Conservation (phyloP, 2,329 filamentous ascomycete species). For the Myotisia sp. region DNA sequence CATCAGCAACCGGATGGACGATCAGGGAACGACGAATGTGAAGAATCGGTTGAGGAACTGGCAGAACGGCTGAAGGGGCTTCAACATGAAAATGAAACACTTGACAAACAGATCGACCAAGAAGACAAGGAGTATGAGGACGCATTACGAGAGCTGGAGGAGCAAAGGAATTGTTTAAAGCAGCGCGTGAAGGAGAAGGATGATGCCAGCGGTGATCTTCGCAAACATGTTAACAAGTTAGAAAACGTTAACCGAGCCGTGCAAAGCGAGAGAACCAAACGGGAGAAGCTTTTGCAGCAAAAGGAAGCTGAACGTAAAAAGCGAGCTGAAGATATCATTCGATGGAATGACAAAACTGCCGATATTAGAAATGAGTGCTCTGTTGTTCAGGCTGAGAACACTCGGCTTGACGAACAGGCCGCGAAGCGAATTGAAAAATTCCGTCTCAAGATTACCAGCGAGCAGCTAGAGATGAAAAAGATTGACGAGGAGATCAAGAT, state of each 20-base stretch:
- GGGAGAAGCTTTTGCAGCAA: constrained; percentile 50
- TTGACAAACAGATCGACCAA: constrained; percentile 49
- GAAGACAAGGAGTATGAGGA: constrained; percentile 58
- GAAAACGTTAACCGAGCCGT: constrained; percentile 70
- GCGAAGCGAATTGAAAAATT: constrained; percentile 28
- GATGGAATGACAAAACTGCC: constrained; percentile 43
- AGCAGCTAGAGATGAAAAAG: constrained; percentile 37
- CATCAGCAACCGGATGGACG: constrained; percentile 26
- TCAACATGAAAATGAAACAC: constrained; percentile 69
- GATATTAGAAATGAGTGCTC: constrained; percentile 39
- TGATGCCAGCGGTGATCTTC: constrained; percentile 71
- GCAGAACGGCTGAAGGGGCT: constrained; percentile 69
- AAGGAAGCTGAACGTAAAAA: constrained; percentile 48
- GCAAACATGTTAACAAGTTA: constrained; percentile 62
- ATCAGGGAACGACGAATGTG: constrained; percentile 39
- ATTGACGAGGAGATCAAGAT: constrained; percentile 50
- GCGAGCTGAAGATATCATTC: constrained; percentile 43
- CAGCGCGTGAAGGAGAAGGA: constrained; percentile 77
- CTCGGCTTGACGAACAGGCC: constrained; percentile 27
- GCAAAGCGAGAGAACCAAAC: constrained; percentile 63
- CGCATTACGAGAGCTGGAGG: constrained; percentile 53
- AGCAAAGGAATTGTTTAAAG: constrained; percentile 65
- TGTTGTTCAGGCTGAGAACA: constrained; percentile 30
- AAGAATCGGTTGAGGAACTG: constrained; percentile 58
- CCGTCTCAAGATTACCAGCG: constrained; percentile 31